Conservation (phyloP, 129 eudicot species). For the Helichrysum umbraculigerum region DNA sequence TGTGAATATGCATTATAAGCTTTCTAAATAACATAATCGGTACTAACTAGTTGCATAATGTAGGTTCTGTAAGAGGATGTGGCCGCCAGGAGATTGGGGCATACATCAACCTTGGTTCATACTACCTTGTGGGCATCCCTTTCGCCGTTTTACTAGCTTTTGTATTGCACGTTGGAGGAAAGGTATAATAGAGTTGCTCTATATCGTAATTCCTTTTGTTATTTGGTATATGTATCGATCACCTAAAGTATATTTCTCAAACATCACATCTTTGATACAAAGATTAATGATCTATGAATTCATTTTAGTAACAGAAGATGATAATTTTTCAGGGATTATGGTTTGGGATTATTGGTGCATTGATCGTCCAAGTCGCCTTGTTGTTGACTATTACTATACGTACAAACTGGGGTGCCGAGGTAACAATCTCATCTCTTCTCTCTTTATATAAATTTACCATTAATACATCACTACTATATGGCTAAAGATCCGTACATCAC, state of each 20-base stretch:
- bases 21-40: too few species aligned
- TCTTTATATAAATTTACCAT: too few species aligned
- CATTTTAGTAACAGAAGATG: neutral
- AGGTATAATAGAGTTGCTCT: slow-evolving; percentile 37
- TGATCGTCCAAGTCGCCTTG: slow-evolving; percentile 51
- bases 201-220: neutral
- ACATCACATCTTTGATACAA: neutral
- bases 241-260: neutral
- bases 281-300: neutral
- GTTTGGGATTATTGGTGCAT: slow-evolving; percentile 71
- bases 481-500: too few species aligned
- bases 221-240: neutral
- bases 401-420: slow-evolving; percentile 65
- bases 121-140: slow-evolving; percentile 86
- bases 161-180: slow-evolving; percentile 65
- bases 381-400: slow-evolving; percentile 42
- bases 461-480: too few species aligned
- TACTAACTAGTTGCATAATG: neutral
- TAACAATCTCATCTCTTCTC: slow-evolving; percentile 26
- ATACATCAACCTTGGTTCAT: slow-evolving; percentile 73
- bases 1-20: too few species aligned
- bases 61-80: slow-evolving; percentile 69
- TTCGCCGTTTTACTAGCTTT: slow-evolving; percentile 61
- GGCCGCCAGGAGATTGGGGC: slow-evolving; percentile 90
- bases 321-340: slow-evolving; percentile 61